Base-by-base conservation (phyloP, 2,329 filamentous ascomycete species). In the Talaromyces pinophilus region DNA sequence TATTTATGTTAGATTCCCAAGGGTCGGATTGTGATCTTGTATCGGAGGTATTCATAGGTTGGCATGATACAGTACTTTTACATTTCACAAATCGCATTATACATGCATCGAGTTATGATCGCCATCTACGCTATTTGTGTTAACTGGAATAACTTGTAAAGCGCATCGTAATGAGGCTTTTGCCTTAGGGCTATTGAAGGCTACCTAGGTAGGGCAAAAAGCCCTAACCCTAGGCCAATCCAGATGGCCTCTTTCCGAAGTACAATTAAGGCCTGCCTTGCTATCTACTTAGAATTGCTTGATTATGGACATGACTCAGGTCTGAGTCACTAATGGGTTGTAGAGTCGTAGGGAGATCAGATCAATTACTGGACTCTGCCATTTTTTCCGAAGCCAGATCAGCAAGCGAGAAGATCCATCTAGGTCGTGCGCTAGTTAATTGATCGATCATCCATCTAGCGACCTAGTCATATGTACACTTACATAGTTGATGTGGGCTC, bases 31-130 rank as follows among this genome's bases (percentile, higher is more conserved):
- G 35, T 46, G 59, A 13, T 38, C 46, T 50, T 50, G 40, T 52
- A 19, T 38, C 46, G 89, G 54, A 57, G 54, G n/a, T 57, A 22
- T 57, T 57, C 13, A 57, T 22, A 38, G 54, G 33, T 38, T 11
- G 19, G n/a, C 54, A 57, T 57, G 54, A 38, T 38, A 22, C 28
- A 19, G 15, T 28, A 30, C 33, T 57, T 7, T 25, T 35, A 22
- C 10, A 19, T 35, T 38, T 57, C 5, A 13, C 33, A n/a, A 22
- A 25, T 57, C 19, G n/a, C 19, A 25, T 22, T 22, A 3, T 15
- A 40, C 11, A 40, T 40, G 33, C 33, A 38, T 35, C 8, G 5
- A 38, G 17, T 35, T 5, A 35, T 55, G 7, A 55, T 35, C 17
- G 4, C 52, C 10, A 33, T 19, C 19, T 3, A n/a, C 5, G 28